Base-by-base conservation (phyloP, 2,329 filamentous ascomycete genomes). In the Nemania diffusa region DNA sequence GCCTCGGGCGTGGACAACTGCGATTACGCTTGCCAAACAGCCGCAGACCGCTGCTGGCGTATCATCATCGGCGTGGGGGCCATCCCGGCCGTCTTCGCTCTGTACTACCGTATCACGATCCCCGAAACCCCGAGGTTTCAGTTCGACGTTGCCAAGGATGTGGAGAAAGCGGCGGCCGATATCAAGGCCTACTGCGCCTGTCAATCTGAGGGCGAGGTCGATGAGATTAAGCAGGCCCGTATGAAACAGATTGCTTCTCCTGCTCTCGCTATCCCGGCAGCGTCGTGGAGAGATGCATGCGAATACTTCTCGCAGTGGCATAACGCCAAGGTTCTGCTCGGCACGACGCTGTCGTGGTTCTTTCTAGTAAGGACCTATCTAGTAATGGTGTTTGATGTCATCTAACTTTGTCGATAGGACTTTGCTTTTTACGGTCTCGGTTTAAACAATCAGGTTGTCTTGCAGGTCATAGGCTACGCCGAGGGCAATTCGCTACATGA, bases 71-170 rank as follows among this genome's bases (percentile, higher is more conserved):
- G 92, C 15, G 89, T 94, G 68, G 92, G 92, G 42, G 92, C 91
- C 13, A 81, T 96, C 9, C 92, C 92, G 0, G 92, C 91, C 2
- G 91, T 88, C 73, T 85, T 94, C 65, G 92, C 92, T 13, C 84
- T 96, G n/a, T 95, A 94, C 80, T 96, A 92, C 81, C 91, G 92
- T 69, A 86, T 96, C 59, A 95, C 92, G 24, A 94, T 96, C 65
- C 92, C 92, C 8, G 93, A 96, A 81, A 94, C 92, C 3, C 92
- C 92, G 42, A 44, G 40, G 17, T 44, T 44, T 8, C 40, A 44
- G 1, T 93, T 94, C 72, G 92, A 96, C 77, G 88, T 96, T 1
- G 85, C 88, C 29, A 90, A 89, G 65, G 92, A 96, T 74, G 84
- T 92, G 32, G 87, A 92, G 78, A 92, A 93, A 80, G 92, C 88